Base-by-base conservation (phyloP, 2,329 filamentous ascomycete genomes). In the Colletotrichum cuscutae region DNA sequence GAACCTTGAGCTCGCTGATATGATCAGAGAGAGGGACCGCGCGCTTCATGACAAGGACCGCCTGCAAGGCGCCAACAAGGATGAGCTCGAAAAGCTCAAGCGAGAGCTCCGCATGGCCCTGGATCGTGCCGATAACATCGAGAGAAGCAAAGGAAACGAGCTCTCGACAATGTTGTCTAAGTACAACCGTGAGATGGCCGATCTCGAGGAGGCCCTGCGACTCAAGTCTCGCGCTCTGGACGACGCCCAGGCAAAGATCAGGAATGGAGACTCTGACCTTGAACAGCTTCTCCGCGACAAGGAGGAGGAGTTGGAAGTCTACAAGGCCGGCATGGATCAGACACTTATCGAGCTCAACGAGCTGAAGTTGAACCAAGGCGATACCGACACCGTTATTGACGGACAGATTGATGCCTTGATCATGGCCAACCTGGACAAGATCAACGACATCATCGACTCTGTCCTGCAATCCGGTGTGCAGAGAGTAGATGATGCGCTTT, bases 321-420 rank as follows among this genome's bases (percentile, higher is more conserved):
- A 98, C 89, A 98, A 98, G 85, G 95, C 95, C 58, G 95, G 95
- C 78, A 97, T 99, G 94, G 97, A 99, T 80, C 94, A 98, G 85
- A 95, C 96, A 3, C 86, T 99, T 70, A 90, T 98, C 65, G 95
- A 98, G 83, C 88, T 99, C 73, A 96, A 97, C 79, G 95, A 98
- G 80, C 86, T 98, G 75, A 95, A 90, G 87, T 87, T 91, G 83
- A 93, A 89, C 78, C 91, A 92, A 80, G 92, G 90, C 79, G 93
- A 92, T 69, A 92, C 91, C 12, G 95, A 98, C 80, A 86, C 92
- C 74, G 95, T 92, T 2, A 87, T 98, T 67, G 96, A 98, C 79
- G 93, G 94, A 42, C 94, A 98, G 81, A 95, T 99, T 74, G 96
- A 98, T 82, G 93, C 93, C 54, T 89, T 99, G 75, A 92, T 98